Conservation (phyloP, 208 protist species). For the Kentomonas sorsogonicus region DNA sequence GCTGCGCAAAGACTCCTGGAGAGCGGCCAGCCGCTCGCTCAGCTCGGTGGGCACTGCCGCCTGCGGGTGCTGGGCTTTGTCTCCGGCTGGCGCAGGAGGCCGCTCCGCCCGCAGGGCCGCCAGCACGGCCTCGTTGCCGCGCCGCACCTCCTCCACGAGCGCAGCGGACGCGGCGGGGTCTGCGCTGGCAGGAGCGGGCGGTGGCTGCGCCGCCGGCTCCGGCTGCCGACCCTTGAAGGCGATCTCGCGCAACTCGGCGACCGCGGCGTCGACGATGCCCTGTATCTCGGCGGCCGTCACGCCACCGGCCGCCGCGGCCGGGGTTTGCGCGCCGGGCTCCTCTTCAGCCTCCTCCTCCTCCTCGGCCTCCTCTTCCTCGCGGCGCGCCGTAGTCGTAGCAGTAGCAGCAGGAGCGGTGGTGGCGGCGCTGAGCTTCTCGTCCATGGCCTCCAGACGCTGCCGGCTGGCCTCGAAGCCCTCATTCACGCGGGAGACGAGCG, state of each 20-base stretch:
- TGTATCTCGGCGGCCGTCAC: not conserved
- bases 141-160: not conserved
- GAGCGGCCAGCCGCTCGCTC: too few relatives aligned
- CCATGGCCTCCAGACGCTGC: not conserved
- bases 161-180: too few relatives aligned
- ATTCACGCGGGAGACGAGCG: slow-evolving; percentile 51
- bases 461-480: too few relatives aligned
- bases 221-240: too few relatives aligned
- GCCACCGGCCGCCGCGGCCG: not conserved
- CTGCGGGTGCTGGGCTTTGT: not conserved
- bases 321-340: not conserved
- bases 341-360: not conserved
- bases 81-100: too few relatives aligned
- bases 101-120: too few relatives aligned
- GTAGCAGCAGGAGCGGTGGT: not conserved
- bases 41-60: too few relatives aligned
- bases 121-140: not conserved
- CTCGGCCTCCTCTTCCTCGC: not conserved
- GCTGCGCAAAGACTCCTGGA: too few relatives aligned
- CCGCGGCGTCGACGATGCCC: not conserved
- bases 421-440: not conserved
- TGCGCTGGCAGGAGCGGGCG: not conserved
- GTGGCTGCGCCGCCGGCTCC: too few relatives aligned
- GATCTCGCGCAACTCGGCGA: not conserved
- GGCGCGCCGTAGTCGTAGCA: not conserved